phyloP scores from a whole-genome alignment of 176 grass and related monocot species.

The Areca catechu region DNA sequence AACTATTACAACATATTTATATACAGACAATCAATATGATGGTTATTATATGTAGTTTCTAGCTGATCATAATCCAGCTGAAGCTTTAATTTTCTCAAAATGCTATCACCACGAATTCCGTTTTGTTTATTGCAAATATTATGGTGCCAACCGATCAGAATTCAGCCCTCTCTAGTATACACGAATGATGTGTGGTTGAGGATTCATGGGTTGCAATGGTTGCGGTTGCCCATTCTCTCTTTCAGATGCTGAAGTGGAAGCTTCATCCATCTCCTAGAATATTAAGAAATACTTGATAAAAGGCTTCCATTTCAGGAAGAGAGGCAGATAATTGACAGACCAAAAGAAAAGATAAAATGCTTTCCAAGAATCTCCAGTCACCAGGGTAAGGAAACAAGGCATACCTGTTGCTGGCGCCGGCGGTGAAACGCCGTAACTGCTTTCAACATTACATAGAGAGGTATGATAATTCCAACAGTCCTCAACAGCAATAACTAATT shows the following conservation, averaged over 20 bases:
- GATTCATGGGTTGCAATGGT: not conserved
- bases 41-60: no score
- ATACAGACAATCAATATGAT: no score
- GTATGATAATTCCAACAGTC: slow-evolving; percentile 43
- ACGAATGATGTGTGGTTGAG: slow-evolving; percentile 21
- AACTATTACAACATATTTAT: no score
- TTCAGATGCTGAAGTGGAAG: slow-evolving; percentile 11
- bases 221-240: no score
- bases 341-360: no score
- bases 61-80: no score
- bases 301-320: not conserved
- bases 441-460: slow-evolving; percentile 42
- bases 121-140: no score
- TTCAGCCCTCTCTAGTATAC: slow-evolving; percentile 17
- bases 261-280: slow-evolving; percentile 9
- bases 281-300: not conserved
- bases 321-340: not conserved
- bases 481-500: slow-evolving; percentile 47
- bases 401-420: slow-evolving; percentile 10
- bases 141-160: no score
- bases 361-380: no score
- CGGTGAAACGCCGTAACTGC: slow-evolving; percentile 28
- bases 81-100: no score
- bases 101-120: no score
- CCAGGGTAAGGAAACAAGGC: not conserved